Evolutionary conservation across 2,329 filamentous ascomycete genomes (phyloP), one percentile per base, ranked within the genome.

Genomic region (Xylaria sp.): DNA sequence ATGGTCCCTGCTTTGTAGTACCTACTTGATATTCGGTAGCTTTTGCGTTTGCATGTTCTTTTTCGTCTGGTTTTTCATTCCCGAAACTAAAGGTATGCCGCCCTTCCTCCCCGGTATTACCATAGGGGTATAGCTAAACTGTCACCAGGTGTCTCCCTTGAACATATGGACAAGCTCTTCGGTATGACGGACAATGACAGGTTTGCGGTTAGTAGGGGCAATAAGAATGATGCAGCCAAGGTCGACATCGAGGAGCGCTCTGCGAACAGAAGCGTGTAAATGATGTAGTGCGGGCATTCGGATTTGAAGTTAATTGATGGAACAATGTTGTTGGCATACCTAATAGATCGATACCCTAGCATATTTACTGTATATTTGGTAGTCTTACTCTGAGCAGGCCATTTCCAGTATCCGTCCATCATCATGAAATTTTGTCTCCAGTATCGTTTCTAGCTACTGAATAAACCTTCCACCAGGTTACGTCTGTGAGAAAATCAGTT

Each of bases 31-130:
- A 52, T 88, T 86, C 67, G 78, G 82, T 8, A 79, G 72, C 51
- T 87, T 87, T 70, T 86, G 83, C 66, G 80, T 84, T 60, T 68
- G 71, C 56, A 86, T 87, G 82, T 78, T 81, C 64, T 66, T 85
- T 56, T 85, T 84, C 65, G 81, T 83, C 21, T 85, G 77, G 75
- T 85, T 85, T 73, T 77, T 83, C 54, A 78, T 86, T 37, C 69
- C 69, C 7, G 69, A 71, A 56, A 71, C 69, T 4, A 71, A 71
- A 56, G 69, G 68, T 66, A 63, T 38, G 63, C 57, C 22, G 4
- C n/a, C 11, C 8, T 39, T 34, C 29, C 41, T 7, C 34, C 11
- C 2, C 19, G 26, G 22, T 37, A 6, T 16, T 22, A 22, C 1
- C 11, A 41, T 17, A n/a, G n/a, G n/a, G n/a, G n/a, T 26, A 4